Evolutionary conservation across 2,329 filamentous ascomycete species (phyloP).

Genomic region (Monosporascus sp.): DNA sequence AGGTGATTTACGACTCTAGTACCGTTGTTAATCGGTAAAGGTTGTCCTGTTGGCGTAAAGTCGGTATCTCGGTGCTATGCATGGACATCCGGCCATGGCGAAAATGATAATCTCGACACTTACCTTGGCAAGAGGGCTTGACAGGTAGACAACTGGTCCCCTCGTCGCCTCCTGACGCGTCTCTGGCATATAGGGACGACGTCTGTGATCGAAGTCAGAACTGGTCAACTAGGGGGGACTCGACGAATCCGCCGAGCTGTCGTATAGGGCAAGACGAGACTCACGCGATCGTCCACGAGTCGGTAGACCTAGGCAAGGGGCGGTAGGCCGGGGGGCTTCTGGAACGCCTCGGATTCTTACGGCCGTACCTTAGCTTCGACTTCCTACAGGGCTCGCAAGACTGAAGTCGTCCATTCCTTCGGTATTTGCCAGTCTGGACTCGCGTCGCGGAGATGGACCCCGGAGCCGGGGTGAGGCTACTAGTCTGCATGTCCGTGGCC

Average conservation of each 20-base stretch:
- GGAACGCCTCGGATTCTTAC: background rate
- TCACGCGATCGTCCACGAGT: no score
- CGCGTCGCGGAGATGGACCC: background rate
- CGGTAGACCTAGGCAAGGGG: no score
- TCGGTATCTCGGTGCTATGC: background rate
- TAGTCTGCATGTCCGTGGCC: background rate
- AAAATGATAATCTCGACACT: constrained; percentile 6
- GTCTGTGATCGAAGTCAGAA: constrained; percentile 6
- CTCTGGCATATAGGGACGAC: constrained; percentile 28
- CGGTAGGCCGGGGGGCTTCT: no score
- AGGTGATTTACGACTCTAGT: constrained; percentile 14
- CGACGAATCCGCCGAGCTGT: background rate
- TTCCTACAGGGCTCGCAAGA: constrained; percentile 26
- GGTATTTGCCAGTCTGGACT: background rate
- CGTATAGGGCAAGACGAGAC: no score
- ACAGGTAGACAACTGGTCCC: constrained; percentile 28
- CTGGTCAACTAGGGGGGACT: background rate
- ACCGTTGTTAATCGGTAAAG: constrained; percentile 1
- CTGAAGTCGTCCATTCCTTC: constrained; percentile 2
- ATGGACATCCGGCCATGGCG: background rate
- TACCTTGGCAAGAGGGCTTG: constrained; percentile 27
- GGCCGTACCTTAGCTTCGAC: constrained; percentile 31
- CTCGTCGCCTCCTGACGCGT: constrained; percentile 25
- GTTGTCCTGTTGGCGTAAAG: background rate
- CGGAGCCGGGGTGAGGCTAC: background rate